Percentiles rank a stretch among this genome's conserved stretches.
These are phyloP conservation scores for Crithidia expoeki DNA, from an alignment of 208 protist species.

Conservation along the genomic window DNA sequence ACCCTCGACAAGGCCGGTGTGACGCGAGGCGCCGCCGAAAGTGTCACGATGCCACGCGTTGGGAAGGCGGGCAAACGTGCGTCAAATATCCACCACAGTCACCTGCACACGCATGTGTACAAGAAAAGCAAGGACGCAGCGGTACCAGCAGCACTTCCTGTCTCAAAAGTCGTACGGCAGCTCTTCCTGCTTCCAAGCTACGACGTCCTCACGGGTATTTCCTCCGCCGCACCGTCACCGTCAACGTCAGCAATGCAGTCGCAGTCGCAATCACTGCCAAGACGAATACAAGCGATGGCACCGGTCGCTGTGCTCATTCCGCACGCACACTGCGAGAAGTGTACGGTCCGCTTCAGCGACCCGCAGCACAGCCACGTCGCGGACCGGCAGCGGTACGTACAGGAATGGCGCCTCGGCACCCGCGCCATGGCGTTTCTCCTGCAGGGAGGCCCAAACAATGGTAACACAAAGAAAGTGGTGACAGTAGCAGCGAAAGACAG, in stretches of 20 bases:
- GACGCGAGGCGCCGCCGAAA: slow-evolving; percentile 3
- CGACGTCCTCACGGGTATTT: slow-evolving; percentile 11
- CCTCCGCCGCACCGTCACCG: neutral
- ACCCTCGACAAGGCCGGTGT: slow-evolving; percentile 30
- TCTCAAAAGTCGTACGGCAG: slow-evolving; percentile 5
- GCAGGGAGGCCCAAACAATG: neutral
- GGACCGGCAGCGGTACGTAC: slow-evolving; percentile 24
- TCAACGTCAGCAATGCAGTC: neutral
- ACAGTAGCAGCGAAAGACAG: neutral
- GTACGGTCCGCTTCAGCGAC: slow-evolving; percentile 3
- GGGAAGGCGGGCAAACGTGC: neutral
- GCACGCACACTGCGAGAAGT: neutral
- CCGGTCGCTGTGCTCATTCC: neutral
- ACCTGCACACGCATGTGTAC: neutral
- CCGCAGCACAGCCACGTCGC: slow-evolving; percentile 17
- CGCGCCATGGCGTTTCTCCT: slow-evolving; percentile 7
- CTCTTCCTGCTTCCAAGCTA: slow-evolving; percentile 26
- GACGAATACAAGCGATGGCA: neutral
- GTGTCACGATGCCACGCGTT: neutral
- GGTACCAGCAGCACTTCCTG: neutral
- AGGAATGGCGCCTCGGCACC: slow-evolving; percentile 21
- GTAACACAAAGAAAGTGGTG: neutral
- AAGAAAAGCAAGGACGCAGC: neutral
- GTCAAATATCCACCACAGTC: neutral
- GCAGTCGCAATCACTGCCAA: too few relatives aligned